phyloP scores from a whole-genome alignment of 805 yeast genomes.

The Sugiyamaella americana region DNA sequence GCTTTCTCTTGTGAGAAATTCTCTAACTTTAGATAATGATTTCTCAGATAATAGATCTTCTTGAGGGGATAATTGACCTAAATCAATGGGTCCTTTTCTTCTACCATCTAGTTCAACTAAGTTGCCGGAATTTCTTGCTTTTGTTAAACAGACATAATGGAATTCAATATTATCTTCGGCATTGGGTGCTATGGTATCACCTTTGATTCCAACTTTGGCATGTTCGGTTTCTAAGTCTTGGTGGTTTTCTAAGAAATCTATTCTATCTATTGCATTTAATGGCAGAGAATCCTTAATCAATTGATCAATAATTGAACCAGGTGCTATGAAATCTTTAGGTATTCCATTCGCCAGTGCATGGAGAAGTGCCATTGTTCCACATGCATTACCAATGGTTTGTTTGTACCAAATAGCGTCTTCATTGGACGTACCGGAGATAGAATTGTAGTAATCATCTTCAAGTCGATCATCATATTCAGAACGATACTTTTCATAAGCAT shows the following conservation, averaged over 20 bases:
- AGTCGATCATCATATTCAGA: conserved; percentile 34
- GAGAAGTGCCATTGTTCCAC: conserved; percentile 85
- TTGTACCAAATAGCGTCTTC: conserved; percentile 59
- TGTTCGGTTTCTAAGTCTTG: conserved; percentile 37
- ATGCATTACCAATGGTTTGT: conserved; percentile 81
- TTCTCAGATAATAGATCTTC: conserved; percentile 51
- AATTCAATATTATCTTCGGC: conserved; percentile 46
- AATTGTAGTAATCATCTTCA: conserved; percentile 26
- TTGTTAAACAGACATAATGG: conserved; percentile 75
- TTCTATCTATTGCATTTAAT: conserved; percentile 32
- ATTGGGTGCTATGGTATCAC: conserved; percentile 36
- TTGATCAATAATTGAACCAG: conserved; percentile 26
- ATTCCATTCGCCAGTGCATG: conserved; percentile 48
- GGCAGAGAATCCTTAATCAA: conserved; percentile 27
- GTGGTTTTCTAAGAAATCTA: conserved; percentile 41
- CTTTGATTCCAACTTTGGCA: conserved; percentile 31
- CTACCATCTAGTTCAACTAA: conserved; percentile 89
- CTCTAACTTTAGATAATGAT: conserved; percentile 51
- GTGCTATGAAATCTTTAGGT: conserved; percentile 26
- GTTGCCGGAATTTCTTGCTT: conserved; percentile 45
- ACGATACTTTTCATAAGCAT: conserved; percentile 49
- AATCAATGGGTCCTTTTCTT: conserved; percentile 62
- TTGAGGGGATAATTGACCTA: conserved; percentile 39
- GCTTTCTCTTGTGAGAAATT: conserved; percentile 50
- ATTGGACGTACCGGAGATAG: conserved; percentile 18